Evolutionary conservation across 768 basidiomycete genomes (phyloP).

Genomic region (Hortiboletus campestris): DNA sequence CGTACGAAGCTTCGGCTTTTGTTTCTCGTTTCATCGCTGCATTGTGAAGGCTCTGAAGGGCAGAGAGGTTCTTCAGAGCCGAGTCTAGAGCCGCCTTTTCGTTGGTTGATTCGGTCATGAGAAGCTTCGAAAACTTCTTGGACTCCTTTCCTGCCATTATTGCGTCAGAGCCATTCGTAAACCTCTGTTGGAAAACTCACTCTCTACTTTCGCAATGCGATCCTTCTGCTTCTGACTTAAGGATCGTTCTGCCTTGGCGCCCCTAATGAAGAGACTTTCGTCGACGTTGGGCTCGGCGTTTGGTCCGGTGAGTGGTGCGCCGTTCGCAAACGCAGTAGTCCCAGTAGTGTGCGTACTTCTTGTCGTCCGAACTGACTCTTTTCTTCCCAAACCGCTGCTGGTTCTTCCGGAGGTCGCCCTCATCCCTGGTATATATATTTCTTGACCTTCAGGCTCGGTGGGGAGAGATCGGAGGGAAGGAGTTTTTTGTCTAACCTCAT

Average conservation of each 20-base stretch:
- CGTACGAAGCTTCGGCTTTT: constrained; percentile 51
- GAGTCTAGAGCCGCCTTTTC: constrained; percentile 62
- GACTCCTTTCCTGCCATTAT: constrained; percentile 50
- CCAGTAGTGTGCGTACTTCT: constrained; percentile 17
- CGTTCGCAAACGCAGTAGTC: constrained; percentile 46
- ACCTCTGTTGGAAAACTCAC: constrained; percentile 34
- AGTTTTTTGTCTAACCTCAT: not conserved
- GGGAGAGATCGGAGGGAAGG: constrained; percentile 29
- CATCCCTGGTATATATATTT: not conserved
- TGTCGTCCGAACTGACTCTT: constrained; percentile 23
- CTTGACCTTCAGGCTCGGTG: constrained; percentile 7
- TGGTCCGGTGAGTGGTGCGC: constrained; percentile 53
- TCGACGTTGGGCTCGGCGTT: constrained; percentile 42
- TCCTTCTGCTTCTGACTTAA: constrained; percentile 51
- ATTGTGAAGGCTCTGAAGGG: constrained; percentile 71
- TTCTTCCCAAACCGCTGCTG: constrained; percentile 9
- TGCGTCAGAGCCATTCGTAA: not conserved
- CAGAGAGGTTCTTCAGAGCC: constrained; percentile 62
- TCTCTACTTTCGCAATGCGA: constrained; percentile 50
- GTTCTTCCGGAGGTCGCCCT: not conserved
- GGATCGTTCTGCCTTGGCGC: constrained; percentile 45
- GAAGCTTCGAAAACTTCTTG: constrained; percentile 63
- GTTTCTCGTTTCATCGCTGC: constrained; percentile 64
- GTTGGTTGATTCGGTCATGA: constrained; percentile 64
- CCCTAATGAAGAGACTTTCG: constrained; percentile 39